Conservation (phyloP, 768 basidiomycete species). For the Boletellus sp. region DNA sequence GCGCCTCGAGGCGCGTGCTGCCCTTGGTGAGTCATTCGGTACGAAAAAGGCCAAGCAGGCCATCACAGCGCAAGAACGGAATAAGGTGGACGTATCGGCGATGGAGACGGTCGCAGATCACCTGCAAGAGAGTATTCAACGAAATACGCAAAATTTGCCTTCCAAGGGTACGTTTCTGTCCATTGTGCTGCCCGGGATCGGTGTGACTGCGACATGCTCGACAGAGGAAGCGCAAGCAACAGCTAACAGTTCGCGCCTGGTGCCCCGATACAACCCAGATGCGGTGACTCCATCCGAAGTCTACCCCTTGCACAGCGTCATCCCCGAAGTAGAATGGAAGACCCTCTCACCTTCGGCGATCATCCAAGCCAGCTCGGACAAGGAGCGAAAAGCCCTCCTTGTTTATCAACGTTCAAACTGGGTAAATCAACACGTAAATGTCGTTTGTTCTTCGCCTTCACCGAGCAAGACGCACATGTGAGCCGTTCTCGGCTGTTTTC, state of each 20-base stretch:
- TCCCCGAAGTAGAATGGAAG: constrained; percentile 79
- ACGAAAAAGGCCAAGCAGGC: constrained; percentile 90
- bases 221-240: constrained; percentile 65
- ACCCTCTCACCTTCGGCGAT: constrained; percentile 57
- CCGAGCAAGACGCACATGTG: constrained; percentile 63
- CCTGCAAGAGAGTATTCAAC: constrained; percentile 80
- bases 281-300: constrained; percentile 71
- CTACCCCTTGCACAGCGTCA: constrained; percentile 70
- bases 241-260: constrained; percentile 62
- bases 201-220: constrained; percentile 1
- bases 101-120: constrained; percentile 82
- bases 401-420: constrained; percentile 64
- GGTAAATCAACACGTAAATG: constrained; percentile 63
- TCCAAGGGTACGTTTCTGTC: constrained; percentile 53
- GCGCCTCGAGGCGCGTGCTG: constrained; percentile 61
- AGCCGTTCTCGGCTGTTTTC: constrained; percentile 22
- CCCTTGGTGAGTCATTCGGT: constrained; percentile 91
- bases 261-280: constrained; percentile 68
- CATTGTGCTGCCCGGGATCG: neutral
- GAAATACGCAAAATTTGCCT: constrained; percentile 64
- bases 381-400: constrained; percentile 53
- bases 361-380: constrained; percentile 44
- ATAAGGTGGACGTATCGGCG: constrained; percentile 82
- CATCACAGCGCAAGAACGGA: constrained; percentile 83
- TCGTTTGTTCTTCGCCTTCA: constrained; percentile 38